phyloP scores from a whole-genome alignment of 2,329 filamentous ascomycete genomes.

The Conoideocrella luteorostrata region DNA sequence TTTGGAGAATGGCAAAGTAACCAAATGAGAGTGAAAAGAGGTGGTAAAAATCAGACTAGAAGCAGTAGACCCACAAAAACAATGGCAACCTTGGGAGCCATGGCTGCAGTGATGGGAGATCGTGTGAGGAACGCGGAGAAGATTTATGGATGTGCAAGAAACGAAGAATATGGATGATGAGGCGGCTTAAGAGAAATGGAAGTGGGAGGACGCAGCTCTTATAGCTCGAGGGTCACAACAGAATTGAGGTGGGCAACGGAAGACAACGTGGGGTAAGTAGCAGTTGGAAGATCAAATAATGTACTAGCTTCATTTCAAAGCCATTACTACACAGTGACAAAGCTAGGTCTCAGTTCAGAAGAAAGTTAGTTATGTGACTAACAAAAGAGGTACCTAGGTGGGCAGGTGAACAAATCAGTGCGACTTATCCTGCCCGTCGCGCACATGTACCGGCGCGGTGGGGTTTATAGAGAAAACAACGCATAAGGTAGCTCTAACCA shows the following conservation, averaged over 20 bases:
- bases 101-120: no score
- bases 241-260: neutral
- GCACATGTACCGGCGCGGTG: no score
- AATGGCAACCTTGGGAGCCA: conserved; percentile 90
- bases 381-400: neutral
- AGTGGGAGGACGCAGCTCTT: neutral
- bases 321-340: conserved; percentile 1
- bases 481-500: no score
- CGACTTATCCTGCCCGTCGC: no score
- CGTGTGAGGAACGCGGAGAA: no score
- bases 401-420: neutral
- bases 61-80: conserved; percentile 61
- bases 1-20: no score
- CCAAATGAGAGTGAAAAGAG: neutral
- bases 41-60: neutral
- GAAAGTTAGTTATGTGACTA: no score
- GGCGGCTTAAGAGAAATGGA: neutral
- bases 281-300: neutral
- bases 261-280: neutral
- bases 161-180: neutral
- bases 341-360: no score
- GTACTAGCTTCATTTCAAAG: neutral
- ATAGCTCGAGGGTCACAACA: no score
- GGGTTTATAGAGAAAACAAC: no score
- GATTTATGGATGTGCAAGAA: no score